These are phyloP conservation scores for Lachnellula cervina DNA, from an alignment of 2,329 filamentous ascomycete species.

Conservation along the genomic window DNA sequence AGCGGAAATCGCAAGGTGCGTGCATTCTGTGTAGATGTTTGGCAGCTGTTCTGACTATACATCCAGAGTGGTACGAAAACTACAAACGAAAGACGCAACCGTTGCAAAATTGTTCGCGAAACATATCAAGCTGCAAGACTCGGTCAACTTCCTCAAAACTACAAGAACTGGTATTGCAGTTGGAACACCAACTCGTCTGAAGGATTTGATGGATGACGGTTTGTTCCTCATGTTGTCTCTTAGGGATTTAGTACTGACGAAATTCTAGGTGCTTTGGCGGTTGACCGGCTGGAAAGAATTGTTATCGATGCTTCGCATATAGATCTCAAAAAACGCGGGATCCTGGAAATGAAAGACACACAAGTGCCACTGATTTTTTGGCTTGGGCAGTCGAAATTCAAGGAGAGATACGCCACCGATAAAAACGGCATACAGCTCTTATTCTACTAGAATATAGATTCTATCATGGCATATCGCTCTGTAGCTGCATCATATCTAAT, in stretches of 20 bases:
- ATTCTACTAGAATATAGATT: conserved; percentile 50
- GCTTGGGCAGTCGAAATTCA: conserved; percentile 65
- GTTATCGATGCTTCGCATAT: conserved; percentile 90
- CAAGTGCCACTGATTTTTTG: conserved; percentile 75
- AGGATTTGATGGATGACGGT: conserved; percentile 79
- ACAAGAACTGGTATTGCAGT: conserved; percentile 78
- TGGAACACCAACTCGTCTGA: conserved; percentile 79
- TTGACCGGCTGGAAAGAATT: conserved; percentile 68
- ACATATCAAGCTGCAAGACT: conserved; percentile 92
- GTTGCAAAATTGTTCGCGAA: conserved; percentile 96
- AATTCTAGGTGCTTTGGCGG: conserved; percentile 58
- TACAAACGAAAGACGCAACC: conserved; percentile 70
- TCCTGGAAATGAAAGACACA: conserved; percentile 94
- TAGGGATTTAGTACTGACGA: conserved; percentile 16
- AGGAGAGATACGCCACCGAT: conserved; percentile 58
- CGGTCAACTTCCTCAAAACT: conserved; percentile 67
- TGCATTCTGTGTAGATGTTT: not conserved
- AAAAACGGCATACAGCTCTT: conserved; percentile 56
- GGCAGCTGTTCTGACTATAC: conserved; percentile 8
- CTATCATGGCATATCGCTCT: too few species aligned
- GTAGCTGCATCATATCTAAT: not conserved
- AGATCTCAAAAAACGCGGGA: conserved; percentile 87
- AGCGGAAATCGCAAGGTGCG: conserved; percentile 72
- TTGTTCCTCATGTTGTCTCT: conserved; percentile 28
- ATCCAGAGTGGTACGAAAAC: conserved; percentile 65